Evolutionary conservation across 139 green algal genomes (phyloP), one percentile per base, ranked within the genome.

Genomic region (Coelastrella sp.): DNA sequence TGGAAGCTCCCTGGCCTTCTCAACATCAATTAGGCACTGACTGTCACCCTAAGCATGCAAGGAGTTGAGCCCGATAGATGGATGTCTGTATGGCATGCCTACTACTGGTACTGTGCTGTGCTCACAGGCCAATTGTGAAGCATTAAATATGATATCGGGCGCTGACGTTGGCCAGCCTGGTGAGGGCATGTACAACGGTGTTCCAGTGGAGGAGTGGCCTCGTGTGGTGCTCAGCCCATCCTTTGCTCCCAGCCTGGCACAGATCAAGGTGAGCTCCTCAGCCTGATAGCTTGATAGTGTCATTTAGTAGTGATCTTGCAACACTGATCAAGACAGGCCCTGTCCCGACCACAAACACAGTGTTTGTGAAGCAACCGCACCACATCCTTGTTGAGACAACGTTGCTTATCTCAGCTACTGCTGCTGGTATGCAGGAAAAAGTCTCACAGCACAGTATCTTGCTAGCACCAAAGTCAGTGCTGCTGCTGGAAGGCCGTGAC

Each of bases 401-500:
- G 6, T 20, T 84, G 72, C 85, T 84, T 6, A 75, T 20, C 70
- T 56, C n/a, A 58, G 17, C n/a, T 27, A 78, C 72, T 78, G 20
- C 72, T 6, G 20, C 72, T 70, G 61, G 61, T 70, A 0, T 60
- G 14, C 92, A 95, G 91, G 75, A 73, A 72, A 96, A 95, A 92
- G 91, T 92, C 66, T 86, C 92, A 4, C 83, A 83, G 5, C 82
- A 85, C 65, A 72, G 82, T 9, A 24, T 98, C 56, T 84, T 85
- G 66, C 90, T 98, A 49, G 78, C 80, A 4, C 66, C 63, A 22
- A 82, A 88, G 66, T 91, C 95, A 0, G 73, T 91, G 57, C 92
- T 99, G 72, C 92, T 98, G 8, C 91, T 99, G 9, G 89, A 97
- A 11, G 97, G 96, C 6, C 81, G 84, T 8, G 90, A 95, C 57